Base-by-base conservation (phyloP, 176 grass and related monocot species). In the Carex cristatella region DNA sequence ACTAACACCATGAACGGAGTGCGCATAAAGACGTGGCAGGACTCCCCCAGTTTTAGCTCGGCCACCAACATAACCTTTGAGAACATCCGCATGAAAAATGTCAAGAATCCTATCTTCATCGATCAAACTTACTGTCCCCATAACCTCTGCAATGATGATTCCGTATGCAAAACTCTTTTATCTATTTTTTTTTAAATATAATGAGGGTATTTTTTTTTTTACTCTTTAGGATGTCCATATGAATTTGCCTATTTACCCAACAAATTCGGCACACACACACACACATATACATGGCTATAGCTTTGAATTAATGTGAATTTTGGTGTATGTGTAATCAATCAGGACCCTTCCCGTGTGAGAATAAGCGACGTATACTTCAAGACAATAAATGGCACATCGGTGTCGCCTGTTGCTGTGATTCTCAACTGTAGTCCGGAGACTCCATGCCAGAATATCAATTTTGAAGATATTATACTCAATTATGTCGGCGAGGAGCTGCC, bases 11-110 rank as follows among this genome's bases (percentile, higher is more conserved):
- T 33, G 7, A 94, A 91, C 28, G 91, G 94, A 6, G 61, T 94
- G 2, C 89, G 91, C 53, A 94, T 97, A 65, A 97, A 97, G 86
- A 94, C 94, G 1, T 97, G 94, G 94, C 81, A 86, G 63, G 89
- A 94, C 85, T 92, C 91, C 8, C 94, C 89, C 0, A 56, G 79
- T 10, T 73, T 30, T 64, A 94, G 85, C 84, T 14, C 23, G 1
- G 89, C 82, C 6, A 35, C 60, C 0, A 91, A 94, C 88, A 81
- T 97, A 66, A 75, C 88, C 8, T 97, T 94, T 44, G 84, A 92
- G 84, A 90, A 93, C 60, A 64, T 94, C 7, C 3, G 70, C 1
- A 94, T 94, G 94, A 82, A 86, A 7, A 80, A 92, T 38, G 91
- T 94, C 4, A 40, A 75, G 46, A 90, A 94, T 54, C 91, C 94